phyloP scores from a whole-genome alignment of 1,284 basidiomycete genomes.

The Inonotus hispidus region DNA sequence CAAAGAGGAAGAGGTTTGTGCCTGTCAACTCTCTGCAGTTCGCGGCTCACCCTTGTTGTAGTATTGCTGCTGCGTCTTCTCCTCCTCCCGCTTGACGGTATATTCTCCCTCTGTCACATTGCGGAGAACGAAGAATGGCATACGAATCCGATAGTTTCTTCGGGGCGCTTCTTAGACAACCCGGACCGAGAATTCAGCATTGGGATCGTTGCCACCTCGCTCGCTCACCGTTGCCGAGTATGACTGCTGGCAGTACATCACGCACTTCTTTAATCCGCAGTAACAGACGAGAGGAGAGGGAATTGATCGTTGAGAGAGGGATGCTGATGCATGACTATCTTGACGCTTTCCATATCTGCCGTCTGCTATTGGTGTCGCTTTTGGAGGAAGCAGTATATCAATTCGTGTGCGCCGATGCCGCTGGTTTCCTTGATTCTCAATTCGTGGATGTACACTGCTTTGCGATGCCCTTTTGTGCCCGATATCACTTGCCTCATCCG shows the following conservation, averaged over 20 bases:
- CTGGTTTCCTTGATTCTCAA: background rate
- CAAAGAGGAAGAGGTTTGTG: conserved; percentile 87
- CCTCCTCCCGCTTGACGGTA: conserved; percentile 11
- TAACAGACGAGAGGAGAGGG: background rate
- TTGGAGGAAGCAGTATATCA: background rate
- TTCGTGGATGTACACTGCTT: background rate
- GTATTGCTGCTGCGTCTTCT: conserved; percentile 16
- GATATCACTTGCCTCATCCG: background rate
- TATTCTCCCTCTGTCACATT: background rate
- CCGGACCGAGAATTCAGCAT: background rate
- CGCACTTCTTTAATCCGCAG: background rate
- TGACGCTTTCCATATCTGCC: background rate
- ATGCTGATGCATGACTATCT: background rate
- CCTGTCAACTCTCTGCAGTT: background rate
- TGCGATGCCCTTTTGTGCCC: background rate
- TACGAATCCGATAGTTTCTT: background rate
- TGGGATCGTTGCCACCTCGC: background rate
- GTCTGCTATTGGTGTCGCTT: background rate
- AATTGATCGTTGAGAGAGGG: background rate
- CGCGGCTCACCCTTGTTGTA: background rate
- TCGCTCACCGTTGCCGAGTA: background rate
- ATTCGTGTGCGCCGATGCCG: background rate
- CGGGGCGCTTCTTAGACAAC: background rate
- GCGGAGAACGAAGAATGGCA: background rate
- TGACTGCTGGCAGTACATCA: background rate